A percentile compares a stretch with the other conserved stretches of the same genome.
Evolutionary conservation across 768 basidiomycete genomes (phyloP).

Genomic region (Naganishia onofrii): DNA sequence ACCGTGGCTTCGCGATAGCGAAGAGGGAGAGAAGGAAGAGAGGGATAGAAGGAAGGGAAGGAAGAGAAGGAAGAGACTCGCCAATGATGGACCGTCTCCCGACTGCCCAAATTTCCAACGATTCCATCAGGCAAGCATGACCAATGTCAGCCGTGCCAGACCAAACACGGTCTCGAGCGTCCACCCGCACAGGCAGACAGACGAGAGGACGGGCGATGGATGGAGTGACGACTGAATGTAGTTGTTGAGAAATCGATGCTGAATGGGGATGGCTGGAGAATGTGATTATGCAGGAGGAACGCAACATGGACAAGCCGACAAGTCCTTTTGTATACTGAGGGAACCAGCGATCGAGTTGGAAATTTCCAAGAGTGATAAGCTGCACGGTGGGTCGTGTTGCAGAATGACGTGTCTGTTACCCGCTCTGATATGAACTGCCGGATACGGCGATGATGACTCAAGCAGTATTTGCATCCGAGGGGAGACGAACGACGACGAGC

Average conservation of each 20-base stretch:
- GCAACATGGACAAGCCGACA: not conserved
- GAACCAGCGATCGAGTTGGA: not conserved
- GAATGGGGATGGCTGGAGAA: not conserved
- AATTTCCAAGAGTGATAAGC: not conserved
- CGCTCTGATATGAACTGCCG: not conserved
- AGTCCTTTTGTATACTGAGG: not conserved
- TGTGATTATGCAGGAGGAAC: not conserved
- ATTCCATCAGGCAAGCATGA: not conserved
- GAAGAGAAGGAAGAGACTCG: not conserved
- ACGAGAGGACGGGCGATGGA: constrained; percentile 8
- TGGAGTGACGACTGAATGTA: constrained; percentile 4
- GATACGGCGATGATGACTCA: constrained; percentile 10
- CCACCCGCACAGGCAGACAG: not conserved
- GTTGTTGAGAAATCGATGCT: not conserved
- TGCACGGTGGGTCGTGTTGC: not conserved
- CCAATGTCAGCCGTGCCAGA: not conserved
- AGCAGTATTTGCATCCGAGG: constrained; percentile 1
- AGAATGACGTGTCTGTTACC: not conserved
- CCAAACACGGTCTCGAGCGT: constrained; percentile 4
- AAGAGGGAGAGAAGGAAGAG: not conserved
- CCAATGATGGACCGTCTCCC: not conserved
- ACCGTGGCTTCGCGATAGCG: constrained; percentile 29
- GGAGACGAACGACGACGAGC: constrained; percentile 1
- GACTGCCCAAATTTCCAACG: not conserved
- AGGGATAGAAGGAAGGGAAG: not conserved